Evolutionary conservation across 176 grass and related monocot species (phyloP).

Genomic region (Alopecurus myosuroides): DNA sequence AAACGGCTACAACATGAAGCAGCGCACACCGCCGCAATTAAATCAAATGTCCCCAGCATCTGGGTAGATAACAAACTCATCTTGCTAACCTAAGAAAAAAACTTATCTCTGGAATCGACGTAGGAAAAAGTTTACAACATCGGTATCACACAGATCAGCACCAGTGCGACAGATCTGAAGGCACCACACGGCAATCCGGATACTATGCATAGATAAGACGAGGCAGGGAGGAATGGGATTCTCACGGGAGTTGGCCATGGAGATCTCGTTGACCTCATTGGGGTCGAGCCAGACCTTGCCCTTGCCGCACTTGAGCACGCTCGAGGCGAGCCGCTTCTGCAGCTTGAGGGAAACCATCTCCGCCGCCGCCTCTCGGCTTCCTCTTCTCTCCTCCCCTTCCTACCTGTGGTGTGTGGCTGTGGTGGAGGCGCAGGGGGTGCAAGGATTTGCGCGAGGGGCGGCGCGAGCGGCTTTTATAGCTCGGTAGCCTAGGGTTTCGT

Average conservation of each 20-base stretch:
- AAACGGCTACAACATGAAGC: background rate
- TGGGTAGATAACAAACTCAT: background rate
- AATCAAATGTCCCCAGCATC: background rate
- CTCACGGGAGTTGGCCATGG: slow-evolving; percentile 69
- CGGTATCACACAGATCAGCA: background rate
- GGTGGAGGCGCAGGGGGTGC: slow-evolving; percentile 22
- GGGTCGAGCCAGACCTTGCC: slow-evolving; percentile 75
- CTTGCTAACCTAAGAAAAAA: background rate
- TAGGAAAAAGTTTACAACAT: background rate
- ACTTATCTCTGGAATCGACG: background rate
- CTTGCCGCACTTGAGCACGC: slow-evolving; percentile 73
- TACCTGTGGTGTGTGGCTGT: slow-evolving; percentile 10
- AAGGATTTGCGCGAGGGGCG: background rate
- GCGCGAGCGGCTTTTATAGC: slow-evolving; percentile 18
- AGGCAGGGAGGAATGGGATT: background rate
- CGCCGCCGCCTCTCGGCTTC: background rate
- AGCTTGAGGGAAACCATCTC: slow-evolving; percentile 64
- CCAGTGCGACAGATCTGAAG: background rate
- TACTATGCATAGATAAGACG: background rate
- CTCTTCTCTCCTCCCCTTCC: background rate
- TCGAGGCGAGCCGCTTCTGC: slow-evolving; percentile 56
- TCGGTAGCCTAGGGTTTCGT: slow-evolving; percentile 38
- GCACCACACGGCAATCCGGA: background rate
- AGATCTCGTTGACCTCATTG: slow-evolving; percentile 75
- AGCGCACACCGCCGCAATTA: background rate